Evolutionary conservation across 2,329 filamentous ascomycete species (phyloP).

Genomic region (Trichoderma oligosporum): DNA sequence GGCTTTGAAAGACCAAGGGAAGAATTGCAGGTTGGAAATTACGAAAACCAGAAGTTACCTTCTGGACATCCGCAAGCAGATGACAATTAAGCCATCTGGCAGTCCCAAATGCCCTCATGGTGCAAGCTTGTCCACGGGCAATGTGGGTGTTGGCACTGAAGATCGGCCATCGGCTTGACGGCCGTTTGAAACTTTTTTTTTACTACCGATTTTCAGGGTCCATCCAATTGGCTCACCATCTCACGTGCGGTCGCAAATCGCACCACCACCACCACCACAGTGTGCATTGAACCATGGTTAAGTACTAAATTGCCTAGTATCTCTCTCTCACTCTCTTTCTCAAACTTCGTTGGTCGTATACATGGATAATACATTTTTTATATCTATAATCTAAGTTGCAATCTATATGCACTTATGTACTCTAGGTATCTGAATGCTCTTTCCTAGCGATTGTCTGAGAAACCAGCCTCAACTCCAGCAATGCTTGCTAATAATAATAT

Average conservation of each 20-base stretch:
- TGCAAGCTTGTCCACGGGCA: constrained; percentile 23
- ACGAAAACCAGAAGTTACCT: constrained; percentile 28
- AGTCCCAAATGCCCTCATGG: constrained; percentile 39
- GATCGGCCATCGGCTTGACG: constrained; percentile 12
- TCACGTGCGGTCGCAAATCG: constrained; percentile 23
- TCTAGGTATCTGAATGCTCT: constrained; percentile 11
- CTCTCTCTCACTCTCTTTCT: neutral
- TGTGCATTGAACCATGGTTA: neutral
- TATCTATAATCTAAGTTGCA: neutral
- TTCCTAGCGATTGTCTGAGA: constrained; percentile 3
- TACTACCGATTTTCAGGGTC: constrained; percentile 25
- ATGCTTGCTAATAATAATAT: constrained; percentile 14
- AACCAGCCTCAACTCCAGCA: constrained; percentile 13
- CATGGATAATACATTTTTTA: neutral
- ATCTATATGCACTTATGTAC: constrained; percentile 14
- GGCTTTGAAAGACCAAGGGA: constrained; percentile 25
- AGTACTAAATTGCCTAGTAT: neutral
- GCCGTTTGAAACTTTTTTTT: constrained; percentile 29
- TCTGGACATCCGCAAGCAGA: constrained; percentile 32
- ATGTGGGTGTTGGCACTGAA: constrained; percentile 15
- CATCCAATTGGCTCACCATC: constrained; percentile 20
- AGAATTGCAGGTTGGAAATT: constrained; percentile 28
- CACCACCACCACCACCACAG: constrained; percentile 16
- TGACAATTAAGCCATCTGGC: constrained; percentile 42
- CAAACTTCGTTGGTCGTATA: too few species aligned